These are phyloP conservation scores for Wickerhamomyces bisporus DNA, from an alignment of 805 yeast genomes.

Conservation along the genomic window DNA sequence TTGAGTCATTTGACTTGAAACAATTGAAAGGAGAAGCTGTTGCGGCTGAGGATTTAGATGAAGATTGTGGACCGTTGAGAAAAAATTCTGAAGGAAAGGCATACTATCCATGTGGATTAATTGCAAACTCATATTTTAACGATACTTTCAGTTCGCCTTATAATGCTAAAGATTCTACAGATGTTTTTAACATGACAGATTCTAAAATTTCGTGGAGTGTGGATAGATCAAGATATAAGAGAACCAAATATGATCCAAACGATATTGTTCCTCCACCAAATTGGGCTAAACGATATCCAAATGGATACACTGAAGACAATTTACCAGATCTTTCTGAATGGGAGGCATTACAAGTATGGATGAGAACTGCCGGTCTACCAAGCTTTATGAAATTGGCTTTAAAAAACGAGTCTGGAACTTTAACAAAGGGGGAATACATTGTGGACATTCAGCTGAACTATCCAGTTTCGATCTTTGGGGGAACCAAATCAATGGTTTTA, in stretches of 20 bases:
- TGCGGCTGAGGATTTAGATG: slow-evolving; percentile 40
- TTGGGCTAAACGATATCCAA: slow-evolving; percentile 75
- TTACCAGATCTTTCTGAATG: slow-evolving; percentile 70
- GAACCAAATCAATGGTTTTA: slow-evolving; percentile 77
- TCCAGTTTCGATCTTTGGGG: slow-evolving; percentile 80
- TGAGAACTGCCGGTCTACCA: slow-evolving; percentile 95
- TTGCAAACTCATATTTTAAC: slow-evolving; percentile 89
- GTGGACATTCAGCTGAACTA: slow-evolving; percentile 69
- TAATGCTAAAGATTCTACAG: slow-evolving; percentile 6
- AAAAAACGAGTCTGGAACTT: slow-evolving; percentile 54
- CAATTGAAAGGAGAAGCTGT: slow-evolving; percentile 80
- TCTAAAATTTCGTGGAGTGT: slow-evolving; percentile 80
- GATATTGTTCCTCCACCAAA: slow-evolving; percentile 93
- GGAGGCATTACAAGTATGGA: slow-evolving; percentile 94
- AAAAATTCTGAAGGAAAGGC: slow-evolving; percentile 48
- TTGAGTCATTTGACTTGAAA: slow-evolving; percentile 71
- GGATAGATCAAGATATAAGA: slow-evolving; percentile 68
- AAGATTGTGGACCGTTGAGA: slow-evolving; percentile 60
- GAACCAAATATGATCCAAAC: slow-evolving; percentile 58
- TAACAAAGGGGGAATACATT: slow-evolving; percentile 65
- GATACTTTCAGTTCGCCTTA: slow-evolving; percentile 67
- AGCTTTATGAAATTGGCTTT: slow-evolving; percentile 74
- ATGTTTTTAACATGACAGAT: slow-evolving; percentile 25
- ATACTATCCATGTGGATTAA: slow-evolving; percentile 90
- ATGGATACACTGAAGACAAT: slow-evolving; percentile 83